Base-by-base conservation (phyloP, 176 grass and related monocot species). In the Aechmea fasciata region DNA sequence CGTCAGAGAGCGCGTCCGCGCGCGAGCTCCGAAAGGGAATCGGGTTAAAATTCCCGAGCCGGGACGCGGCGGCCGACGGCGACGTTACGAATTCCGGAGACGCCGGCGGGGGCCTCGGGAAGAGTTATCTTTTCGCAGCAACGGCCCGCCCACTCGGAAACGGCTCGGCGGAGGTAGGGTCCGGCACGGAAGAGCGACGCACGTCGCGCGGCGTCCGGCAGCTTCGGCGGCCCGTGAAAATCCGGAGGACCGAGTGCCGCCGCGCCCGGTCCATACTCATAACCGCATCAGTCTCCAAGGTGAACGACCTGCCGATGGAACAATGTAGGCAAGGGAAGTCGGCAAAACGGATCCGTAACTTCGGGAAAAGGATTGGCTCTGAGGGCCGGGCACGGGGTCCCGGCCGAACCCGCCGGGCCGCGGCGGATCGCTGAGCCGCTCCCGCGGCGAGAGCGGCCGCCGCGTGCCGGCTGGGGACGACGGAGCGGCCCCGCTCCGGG, bases 61-160 rank as follows among this genome's bases (percentile, higher is more conserved):
- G 69, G 79, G 85, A 92, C 26, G 78, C 73, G 82, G 86, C 68
- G 71, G 86, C 65, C 55, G 82, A 89, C 71, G 82, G 75, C 54
- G 61, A 82, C 55, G 75, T 80, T 79, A 82, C 79, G 79, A 77
- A 85, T 71, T 90, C 87, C 69, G 72, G 79, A 85, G 87, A 85
- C 72, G 68, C 64, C 68, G 79, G 75, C 68, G 83, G 79, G 87
- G 79, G 72, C 87, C 79, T 70, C 75, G 79, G 79, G 82, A 90
- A 90, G 82, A 90, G 81, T 87, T 87, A 87, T 87, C 75, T 87
- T 87, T 87, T 91, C n/a, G n/a, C 75, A 82, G 69, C 78, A 91
- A 91, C 75, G 78, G 78, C 84, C 84, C 14, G 72, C 75, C 78
- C 70, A 87, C 78, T 81, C 75, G 65, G 84, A 84, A 87, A 74